Evolutionary conservation across 2,329 filamentous ascomycete genomes (phyloP), one percentile per base, ranked within the genome.

Genomic region (Neonectria magnoliae): DNA sequence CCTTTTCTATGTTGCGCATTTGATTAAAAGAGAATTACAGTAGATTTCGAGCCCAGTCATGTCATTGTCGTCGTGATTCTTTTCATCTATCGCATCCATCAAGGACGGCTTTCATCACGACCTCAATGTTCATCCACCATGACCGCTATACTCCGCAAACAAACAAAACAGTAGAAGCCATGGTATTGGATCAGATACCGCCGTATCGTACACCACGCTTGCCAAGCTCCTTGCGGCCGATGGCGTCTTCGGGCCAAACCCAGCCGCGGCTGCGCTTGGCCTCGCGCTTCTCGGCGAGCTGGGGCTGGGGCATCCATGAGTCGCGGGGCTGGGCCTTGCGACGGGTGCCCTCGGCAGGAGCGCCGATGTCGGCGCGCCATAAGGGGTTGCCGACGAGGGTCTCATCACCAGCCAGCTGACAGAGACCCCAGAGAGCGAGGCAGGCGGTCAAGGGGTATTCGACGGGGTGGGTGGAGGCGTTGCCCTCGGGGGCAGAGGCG

Each of bases 391-490:
- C 87, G 13, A 65, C 42, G 2, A 84, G 83, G 5, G 86, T 80
- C 2, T 85, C 82, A 67, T 89, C 85, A 68, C 85, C 83, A 25
- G 90, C 90, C 52, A 93, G 82, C 83, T 91, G 90, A 78, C 92
- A 93, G 42, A 94, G 81, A 56, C 90, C 93, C 90, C 91, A 94
- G 36, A 94, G 85, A 1, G 92, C 92, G 8, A 94, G 84, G 66
- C 89, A 88, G 13, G 91, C 91, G 0, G 92, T 93, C 72, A 93
- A 83, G 59, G 85, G 84, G 6, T 82, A 77, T 51, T 81, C 80
- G 6, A 76, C 70, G 70, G 79, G 72, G 18, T 72, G 74, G 44
- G 74, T 74, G 14, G 70, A 75, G 33, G 72, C 65, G 6, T 71
- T 72, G 18, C 65, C 66, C 47, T 75, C 76, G 8, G 76, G 75